phyloP scores from a whole-genome alignment of 306 rosid genomes.

The Dryas drummondii region DNA sequence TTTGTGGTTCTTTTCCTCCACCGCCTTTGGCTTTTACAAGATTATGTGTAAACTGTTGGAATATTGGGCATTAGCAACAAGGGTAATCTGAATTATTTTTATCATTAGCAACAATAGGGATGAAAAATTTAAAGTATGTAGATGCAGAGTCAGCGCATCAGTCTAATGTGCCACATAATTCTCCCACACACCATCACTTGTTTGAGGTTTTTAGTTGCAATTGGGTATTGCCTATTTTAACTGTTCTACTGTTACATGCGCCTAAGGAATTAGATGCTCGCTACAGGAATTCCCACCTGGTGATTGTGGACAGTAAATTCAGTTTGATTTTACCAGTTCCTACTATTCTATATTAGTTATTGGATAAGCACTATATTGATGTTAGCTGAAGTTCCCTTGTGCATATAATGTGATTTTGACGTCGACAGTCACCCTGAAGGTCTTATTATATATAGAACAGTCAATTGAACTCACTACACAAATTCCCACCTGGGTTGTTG shows the following conservation, averaged over 20 bases:
- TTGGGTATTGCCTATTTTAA: not conserved
- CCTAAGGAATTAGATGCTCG: not conserved
- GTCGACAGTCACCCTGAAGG: not conserved
- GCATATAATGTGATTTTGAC: not conserved
- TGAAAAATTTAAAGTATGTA: too few species aligned
- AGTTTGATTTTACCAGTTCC: not conserved
- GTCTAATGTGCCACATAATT: not conserved
- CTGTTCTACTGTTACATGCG: not conserved
- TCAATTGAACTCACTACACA: not conserved
- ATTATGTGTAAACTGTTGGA: too few species aligned
- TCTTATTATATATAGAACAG: not conserved
- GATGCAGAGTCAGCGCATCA: too few species aligned
- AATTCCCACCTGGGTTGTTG: too few species aligned
- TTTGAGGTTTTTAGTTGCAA: not conserved
- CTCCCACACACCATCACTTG: not conserved
- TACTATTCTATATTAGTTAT: not conserved
- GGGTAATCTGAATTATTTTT: too few species aligned
- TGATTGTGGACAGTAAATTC: not conserved
- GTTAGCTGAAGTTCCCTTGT: not conserved
- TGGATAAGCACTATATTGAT: not conserved
- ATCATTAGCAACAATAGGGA: too few species aligned
- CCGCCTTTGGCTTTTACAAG: not conserved
- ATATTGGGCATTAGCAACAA: too few species aligned
- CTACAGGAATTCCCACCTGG: not conserved
- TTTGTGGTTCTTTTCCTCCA: not conserved